Conservation (phyloP, 73 alveolate genomes). For the Paramecium pentaurelia region DNA sequence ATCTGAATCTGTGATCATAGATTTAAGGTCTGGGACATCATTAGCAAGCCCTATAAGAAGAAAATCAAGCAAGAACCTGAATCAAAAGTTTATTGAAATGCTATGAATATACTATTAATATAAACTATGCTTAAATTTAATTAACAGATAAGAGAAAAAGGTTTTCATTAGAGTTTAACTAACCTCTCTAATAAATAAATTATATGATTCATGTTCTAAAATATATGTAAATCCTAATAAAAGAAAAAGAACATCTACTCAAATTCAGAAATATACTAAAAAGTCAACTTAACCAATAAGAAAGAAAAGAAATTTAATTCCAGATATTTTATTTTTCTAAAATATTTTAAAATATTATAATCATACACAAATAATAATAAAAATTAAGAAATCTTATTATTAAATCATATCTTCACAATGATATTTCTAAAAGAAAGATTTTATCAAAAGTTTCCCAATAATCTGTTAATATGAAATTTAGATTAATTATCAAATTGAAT, state of each 20-base stretch:
- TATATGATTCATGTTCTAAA: neutral
- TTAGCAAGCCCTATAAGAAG: neutral
- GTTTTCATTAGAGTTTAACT: neutral
- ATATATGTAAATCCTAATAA: neutral
- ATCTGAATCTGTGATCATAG: neutral
- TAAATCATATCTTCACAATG: too few relatives aligned
- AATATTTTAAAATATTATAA: too few relatives aligned
- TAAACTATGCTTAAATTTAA: neutral
- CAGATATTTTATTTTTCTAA: neutral
- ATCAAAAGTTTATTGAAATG: neutral
- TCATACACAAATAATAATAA: neutral
- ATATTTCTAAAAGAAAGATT: too few relatives aligned
- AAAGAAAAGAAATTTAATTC: neutral
- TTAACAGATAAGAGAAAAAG: neutral
- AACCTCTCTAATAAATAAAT: neutral
- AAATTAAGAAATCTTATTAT: too few relatives aligned
- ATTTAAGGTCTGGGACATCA: neutral
- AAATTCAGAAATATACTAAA: neutral
- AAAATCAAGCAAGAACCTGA: conserved; percentile 2
- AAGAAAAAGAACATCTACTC: too few relatives aligned
- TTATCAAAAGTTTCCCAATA: too few relatives aligned
- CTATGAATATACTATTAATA: neutral
- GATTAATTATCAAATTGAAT: too few relatives aligned
- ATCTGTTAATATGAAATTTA: too few relatives aligned
- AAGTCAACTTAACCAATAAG: neutral